Evolutionary conservation across 768 basidiomycete genomes (phyloP).

Genomic region (Termitomyces sp.): DNA sequence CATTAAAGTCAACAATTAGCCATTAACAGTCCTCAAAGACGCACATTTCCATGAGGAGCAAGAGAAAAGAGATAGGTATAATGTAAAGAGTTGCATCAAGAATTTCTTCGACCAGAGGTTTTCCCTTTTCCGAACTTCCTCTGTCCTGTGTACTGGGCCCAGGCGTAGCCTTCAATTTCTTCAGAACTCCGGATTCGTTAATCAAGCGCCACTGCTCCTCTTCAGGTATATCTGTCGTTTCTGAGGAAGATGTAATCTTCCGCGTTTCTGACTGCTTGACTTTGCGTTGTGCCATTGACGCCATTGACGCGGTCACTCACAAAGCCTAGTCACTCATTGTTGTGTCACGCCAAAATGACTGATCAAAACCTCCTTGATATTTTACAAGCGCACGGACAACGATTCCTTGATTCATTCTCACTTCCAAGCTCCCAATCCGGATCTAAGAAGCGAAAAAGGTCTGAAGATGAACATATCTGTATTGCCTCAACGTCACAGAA

Average conservation of each 20-base stretch:
- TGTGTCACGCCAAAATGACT: slow-evolving; percentile 4
- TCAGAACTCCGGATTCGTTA: slow-evolving; percentile 55
- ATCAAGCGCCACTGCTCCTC: slow-evolving; percentile 78
- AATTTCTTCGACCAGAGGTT: slow-evolving; percentile 59
- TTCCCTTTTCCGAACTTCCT: slow-evolving; percentile 29
- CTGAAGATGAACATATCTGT: slow-evolving; percentile 11
- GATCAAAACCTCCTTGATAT: slow-evolving; percentile 33
- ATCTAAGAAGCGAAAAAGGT: slow-evolving; percentile 19
- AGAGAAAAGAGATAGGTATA: slow-evolving; percentile 68
- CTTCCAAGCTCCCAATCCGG: slow-evolving; percentile 9
- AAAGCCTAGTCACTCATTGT: slow-evolving; percentile 9
- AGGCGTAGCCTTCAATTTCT: slow-evolving; percentile 20
- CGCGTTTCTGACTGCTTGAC: not conserved
- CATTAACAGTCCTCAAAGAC: slow-evolving; percentile 20
- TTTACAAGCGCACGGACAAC: slow-evolving; percentile 40
- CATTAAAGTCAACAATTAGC: not conserved
- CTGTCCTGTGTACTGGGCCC: slow-evolving; percentile 24
- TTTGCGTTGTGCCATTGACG: slow-evolving; percentile 23
- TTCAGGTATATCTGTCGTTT: slow-evolving; percentile 51
- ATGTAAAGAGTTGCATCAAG: slow-evolving; percentile 60
- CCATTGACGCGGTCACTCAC: not conserved
- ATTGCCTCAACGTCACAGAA: slow-evolving; percentile 4
- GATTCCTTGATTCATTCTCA: slow-evolving; percentile 39
- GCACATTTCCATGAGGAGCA: slow-evolving; percentile 83
- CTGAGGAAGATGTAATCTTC: not conserved